phyloP scores from a whole-genome alignment of 148 eudicot genomes.

The Chenopodium quinoa region DNA sequence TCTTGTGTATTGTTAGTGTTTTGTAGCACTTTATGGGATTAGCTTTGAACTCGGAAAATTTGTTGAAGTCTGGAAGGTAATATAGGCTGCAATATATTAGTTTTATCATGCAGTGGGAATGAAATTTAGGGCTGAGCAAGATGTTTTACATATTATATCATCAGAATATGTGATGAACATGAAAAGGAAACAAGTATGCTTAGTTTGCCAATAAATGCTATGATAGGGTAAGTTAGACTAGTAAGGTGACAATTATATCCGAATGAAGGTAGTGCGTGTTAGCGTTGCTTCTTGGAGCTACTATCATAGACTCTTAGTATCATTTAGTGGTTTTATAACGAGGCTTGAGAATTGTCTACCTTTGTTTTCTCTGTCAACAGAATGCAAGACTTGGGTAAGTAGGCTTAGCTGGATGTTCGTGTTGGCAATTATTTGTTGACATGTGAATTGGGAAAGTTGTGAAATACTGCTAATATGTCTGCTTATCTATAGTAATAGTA shows the following conservation, averaged over 20 bases:
- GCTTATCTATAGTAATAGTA: background rate
- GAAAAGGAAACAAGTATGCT: background rate
- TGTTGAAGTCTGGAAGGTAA: background rate
- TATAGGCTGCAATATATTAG: background rate
- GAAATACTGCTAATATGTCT: background rate
- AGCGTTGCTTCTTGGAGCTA: background rate
- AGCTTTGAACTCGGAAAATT: background rate
- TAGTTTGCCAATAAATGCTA: background rate
- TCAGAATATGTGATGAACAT: background rate
- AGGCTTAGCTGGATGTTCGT: background rate
- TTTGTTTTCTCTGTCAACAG: background rate
- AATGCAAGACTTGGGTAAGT: background rate
- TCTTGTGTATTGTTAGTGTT: background rate
- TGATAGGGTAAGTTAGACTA: slow-evolving; percentile 1
- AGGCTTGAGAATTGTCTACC: background rate
- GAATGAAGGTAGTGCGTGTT: background rate
- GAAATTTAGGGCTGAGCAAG: background rate
- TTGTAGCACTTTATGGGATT: background rate
- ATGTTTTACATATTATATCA: background rate
- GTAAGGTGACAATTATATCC: background rate
- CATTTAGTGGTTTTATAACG: background rate
- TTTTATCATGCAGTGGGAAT: background rate
- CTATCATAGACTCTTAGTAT: background rate
- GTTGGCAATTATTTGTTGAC: background rate
- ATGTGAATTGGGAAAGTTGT: background rate